These are phyloP conservation scores for Pseudopithomyces chartarum DNA, from an alignment of 2,329 filamentous ascomycete genomes.

Conservation along the genomic window DNA sequence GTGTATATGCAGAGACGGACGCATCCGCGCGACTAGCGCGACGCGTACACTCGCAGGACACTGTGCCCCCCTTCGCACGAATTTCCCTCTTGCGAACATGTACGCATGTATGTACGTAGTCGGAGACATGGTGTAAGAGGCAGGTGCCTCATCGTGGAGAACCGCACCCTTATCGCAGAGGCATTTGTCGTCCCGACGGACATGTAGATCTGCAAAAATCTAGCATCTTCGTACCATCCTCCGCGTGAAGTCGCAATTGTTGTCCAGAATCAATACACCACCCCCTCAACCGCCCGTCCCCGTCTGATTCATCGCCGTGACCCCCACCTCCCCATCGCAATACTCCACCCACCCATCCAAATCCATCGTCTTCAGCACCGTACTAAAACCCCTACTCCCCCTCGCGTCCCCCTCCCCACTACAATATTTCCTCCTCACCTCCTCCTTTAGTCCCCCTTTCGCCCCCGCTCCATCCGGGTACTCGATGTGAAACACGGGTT, in stretches of 20 bases:
- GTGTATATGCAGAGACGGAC: background rate
- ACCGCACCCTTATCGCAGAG: too few species aligned
- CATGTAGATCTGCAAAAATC: too few species aligned
- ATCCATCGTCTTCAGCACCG: slow-evolving; percentile 68
- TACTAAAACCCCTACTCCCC: slow-evolving; percentile 62
- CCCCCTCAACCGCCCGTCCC: slow-evolving; percentile 8
- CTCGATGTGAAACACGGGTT: slow-evolving; percentile 76
- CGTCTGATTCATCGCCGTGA: slow-evolving; percentile 25
- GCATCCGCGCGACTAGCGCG: background rate
- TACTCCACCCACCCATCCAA: slow-evolving; percentile 67
- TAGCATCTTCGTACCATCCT: too few species aligned
- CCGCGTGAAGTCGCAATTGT: too few species aligned
- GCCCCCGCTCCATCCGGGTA: slow-evolving; percentile 61
- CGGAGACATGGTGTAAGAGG: too few species aligned
- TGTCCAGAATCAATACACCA: background rate
- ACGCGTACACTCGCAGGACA: background rate
- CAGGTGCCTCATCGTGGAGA: too few species aligned
- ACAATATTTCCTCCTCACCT: slow-evolving; percentile 49
- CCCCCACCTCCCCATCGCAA: slow-evolving; percentile 48
- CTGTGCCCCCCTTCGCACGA: too few species aligned
- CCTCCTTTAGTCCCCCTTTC: slow-evolving; percentile 39
- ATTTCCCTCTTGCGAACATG: too few species aligned
- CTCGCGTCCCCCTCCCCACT: slow-evolving; percentile 37
- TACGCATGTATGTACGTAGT: too few species aligned
- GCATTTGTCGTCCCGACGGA: too few species aligned